phyloP scores from a whole-genome alignment of 1,139 yeast species.

The Petasospora fabianii region DNA sequence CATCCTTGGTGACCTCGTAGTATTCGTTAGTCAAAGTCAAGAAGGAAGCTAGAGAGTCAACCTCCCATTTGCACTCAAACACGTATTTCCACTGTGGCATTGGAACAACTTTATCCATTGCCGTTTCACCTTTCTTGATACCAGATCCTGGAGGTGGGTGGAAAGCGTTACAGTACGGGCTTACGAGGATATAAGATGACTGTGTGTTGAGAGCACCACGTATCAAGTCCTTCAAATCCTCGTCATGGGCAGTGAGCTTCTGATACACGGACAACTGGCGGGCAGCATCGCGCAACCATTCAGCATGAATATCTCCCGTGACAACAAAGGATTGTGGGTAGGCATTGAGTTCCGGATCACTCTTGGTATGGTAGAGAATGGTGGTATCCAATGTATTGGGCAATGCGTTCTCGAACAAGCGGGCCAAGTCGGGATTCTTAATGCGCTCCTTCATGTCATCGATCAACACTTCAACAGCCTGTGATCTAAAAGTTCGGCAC shows the following conservation, averaged over 20 bases:
- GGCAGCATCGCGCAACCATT: slow-evolving; percentile 85
- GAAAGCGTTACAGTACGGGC: slow-evolving; percentile 89
- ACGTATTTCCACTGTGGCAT: slow-evolving; percentile 66
- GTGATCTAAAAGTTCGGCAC: slow-evolving; percentile 71
- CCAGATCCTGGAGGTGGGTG: slow-evolving; percentile 74
- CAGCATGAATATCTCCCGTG: slow-evolving; percentile 90
- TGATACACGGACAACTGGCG: slow-evolving; percentile 78
- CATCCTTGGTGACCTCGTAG: slow-evolving; percentile 47
- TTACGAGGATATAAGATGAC: slow-evolving; percentile 52
- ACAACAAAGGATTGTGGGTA: slow-evolving; percentile 62
- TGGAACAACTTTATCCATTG: slow-evolving; percentile 66
- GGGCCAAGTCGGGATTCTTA: slow-evolving; percentile 60
- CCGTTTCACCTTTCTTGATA: slow-evolving; percentile 49
- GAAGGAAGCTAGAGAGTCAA: slow-evolving; percentile 83
- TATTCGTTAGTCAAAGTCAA: slow-evolving; percentile 72
- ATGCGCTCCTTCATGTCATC: slow-evolving; percentile 48
- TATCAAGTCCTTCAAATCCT: slow-evolving; percentile 47
- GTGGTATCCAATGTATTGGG: slow-evolving; percentile 92
- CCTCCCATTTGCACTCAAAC: slow-evolving; percentile 87
- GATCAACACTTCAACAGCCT: slow-evolving; percentile 61
- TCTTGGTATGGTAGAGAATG: slow-evolving; percentile 60
- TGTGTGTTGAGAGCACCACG: slow-evolving; percentile 82
- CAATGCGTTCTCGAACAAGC: slow-evolving; percentile 75
- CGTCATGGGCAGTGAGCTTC: slow-evolving; percentile 52
- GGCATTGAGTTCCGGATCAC: slow-evolving; percentile 5